phyloP scores from a whole-genome alignment of 805 yeast species.

The Kuraishia floccosa region DNA sequence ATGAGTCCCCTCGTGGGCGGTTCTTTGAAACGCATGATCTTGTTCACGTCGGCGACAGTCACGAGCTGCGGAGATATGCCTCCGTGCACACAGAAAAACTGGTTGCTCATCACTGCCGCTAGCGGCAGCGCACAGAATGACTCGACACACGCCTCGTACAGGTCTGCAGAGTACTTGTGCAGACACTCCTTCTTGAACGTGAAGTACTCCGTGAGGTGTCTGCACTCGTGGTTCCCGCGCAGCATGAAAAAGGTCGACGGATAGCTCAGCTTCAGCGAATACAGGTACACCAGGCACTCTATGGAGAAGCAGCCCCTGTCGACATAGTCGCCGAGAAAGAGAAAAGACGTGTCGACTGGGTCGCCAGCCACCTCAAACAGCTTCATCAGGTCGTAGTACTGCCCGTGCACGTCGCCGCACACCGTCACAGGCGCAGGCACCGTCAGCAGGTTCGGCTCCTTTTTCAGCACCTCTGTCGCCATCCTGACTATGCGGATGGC shows the following conservation, averaged over 20 bases:
- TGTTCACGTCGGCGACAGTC: slow-evolving; percentile 54
- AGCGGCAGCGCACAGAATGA: slow-evolving; percentile 84
- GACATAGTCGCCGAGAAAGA: slow-evolving; percentile 89
- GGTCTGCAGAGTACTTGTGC: slow-evolving; percentile 57
- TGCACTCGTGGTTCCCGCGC: slow-evolving; percentile 93
- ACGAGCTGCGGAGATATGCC: slow-evolving; percentile 83
- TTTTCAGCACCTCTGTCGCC: slow-evolving; percentile 51
- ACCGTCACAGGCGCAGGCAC: slow-evolving; percentile 92
- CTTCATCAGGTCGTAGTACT: slow-evolving; percentile 81
- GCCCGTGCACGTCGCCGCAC: slow-evolving; percentile 98
- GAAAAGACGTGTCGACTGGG: slow-evolving; percentile 63
- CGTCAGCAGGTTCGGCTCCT: slow-evolving; percentile 69
- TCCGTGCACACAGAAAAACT: slow-evolving; percentile 94
- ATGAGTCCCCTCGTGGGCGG: slow-evolving; percentile 90
- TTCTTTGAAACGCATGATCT: slow-evolving; percentile 72
- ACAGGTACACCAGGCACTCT: slow-evolving; percentile 68
- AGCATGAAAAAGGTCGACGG: slow-evolving; percentile 70
- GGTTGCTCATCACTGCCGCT: slow-evolving; percentile 89
- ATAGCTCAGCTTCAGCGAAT: slow-evolving; percentile 67
- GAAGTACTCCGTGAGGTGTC: slow-evolving; percentile 86
- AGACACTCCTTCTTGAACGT: slow-evolving; percentile 87
- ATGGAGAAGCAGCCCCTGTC: slow-evolving; percentile 89
- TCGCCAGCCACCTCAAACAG: slow-evolving; percentile 90
- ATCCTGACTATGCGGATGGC: slow-evolving; percentile 50
- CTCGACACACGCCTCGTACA: slow-evolving; percentile 64